These are phyloP conservation scores for Saturnispora halmiae DNA, from an alignment of 805 yeast genomes.

Conservation along the genomic window DNA sequence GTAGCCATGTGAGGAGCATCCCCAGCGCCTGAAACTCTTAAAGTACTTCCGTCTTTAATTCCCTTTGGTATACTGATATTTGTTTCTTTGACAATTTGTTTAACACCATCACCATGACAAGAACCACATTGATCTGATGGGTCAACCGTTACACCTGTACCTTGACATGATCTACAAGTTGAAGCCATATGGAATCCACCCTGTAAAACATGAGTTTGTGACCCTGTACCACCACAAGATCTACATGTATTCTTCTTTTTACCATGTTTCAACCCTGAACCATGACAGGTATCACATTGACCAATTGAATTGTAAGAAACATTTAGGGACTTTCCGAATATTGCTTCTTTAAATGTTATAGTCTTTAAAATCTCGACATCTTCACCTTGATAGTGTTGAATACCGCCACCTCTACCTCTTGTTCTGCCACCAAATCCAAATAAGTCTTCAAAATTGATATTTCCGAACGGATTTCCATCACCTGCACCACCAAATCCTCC, in stretches of 20 bases:
- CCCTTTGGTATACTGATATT: constrained; percentile 85
- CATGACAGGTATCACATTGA: constrained; percentile 70
- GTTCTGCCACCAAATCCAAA: constrained; percentile 33
- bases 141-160: constrained; percentile 74
- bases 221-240: constrained; percentile 90
- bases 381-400: constrained; percentile 81
- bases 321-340: constrained; percentile 62
- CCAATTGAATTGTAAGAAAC: constrained; percentile 68
- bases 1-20: constrained; percentile 76
- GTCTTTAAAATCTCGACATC: constrained; percentile 73
- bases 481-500: constrained; percentile 38
- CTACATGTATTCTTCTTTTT: constrained; percentile 69
- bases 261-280: constrained; percentile 76
- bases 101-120: constrained; percentile 89
- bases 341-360: constrained; percentile 75
- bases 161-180: constrained; percentile 80
- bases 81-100: constrained; percentile 56
- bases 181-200: constrained; percentile 98
- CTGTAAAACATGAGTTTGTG: constrained; percentile 70
- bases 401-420: constrained; percentile 32
- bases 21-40: constrained; percentile 82
- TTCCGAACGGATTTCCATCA: constrained; percentile 25
- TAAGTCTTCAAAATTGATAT: constrained; percentile 48
- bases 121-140: constrained; percentile 59
- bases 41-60: constrained; percentile 72